Evolutionary conservation across 2,329 filamentous ascomycete genomes (phyloP).

Genomic region (Fusarium phyllophilum): DNA sequence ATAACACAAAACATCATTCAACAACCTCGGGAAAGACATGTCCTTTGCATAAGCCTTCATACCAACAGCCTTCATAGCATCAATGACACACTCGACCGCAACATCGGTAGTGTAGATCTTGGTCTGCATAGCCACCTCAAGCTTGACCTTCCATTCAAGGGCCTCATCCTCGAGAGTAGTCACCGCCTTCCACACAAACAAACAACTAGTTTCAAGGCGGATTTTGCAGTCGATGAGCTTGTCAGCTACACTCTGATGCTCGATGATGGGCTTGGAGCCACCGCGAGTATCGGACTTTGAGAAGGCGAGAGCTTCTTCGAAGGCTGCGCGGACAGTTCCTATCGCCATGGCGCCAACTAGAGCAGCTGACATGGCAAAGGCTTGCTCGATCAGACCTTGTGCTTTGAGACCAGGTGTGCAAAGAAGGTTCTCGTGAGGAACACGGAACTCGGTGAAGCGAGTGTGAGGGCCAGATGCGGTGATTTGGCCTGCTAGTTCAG

Average conservation of each 20-base stretch:
- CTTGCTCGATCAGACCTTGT: neutral
- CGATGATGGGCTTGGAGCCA: neutral
- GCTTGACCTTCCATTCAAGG: neutral
- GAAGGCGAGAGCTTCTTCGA: neutral
- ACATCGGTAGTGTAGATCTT: conserved; percentile 10
- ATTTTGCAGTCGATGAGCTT: conserved; percentile 14
- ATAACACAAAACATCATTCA: conserved; percentile 7
- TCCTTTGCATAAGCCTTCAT: conserved; percentile 1
- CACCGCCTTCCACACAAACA: neutral
- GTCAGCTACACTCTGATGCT: conserved; percentile 14
- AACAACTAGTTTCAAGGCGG: neutral
- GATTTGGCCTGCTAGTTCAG: conserved; percentile 7
- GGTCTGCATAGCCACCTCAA: conserved; percentile 1
- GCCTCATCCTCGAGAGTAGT: neutral
- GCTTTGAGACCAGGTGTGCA: neutral
- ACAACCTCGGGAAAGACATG: neutral
- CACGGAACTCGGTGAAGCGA: neutral
- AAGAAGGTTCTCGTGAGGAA: neutral
- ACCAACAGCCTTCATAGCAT: conserved; percentile 5
- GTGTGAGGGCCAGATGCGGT: conserved; percentile 2
- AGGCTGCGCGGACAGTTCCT: conserved; percentile 1
- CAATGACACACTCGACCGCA: neutral
- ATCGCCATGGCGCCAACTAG: conserved; percentile 3
- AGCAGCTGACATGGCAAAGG: conserved; percentile 2
- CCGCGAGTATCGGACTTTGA: neutral